Percentiles rank a stretch among this genome's conserved stretches.
These are phyloP conservation scores for Parietichytrium sp. DNA, from an alignment of 108 stramenopile genomes.

Conservation along the genomic window DNA sequence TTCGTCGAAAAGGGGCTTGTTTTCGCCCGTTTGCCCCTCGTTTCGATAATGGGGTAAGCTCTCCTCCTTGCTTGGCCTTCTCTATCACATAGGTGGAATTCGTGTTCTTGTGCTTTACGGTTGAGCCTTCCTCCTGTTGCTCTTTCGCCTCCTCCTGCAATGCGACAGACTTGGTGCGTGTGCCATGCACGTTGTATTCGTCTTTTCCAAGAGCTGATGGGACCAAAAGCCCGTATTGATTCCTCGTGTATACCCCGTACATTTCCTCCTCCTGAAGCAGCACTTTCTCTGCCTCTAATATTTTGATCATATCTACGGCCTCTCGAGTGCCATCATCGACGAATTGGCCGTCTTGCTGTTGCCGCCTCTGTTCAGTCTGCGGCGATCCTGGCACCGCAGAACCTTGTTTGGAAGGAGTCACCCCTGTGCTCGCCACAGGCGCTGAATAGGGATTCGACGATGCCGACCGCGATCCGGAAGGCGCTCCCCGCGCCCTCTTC, in stretches of 20 bases:
- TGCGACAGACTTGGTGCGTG: too few species aligned
- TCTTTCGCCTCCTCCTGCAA: too few species aligned
- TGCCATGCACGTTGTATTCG: neutral
- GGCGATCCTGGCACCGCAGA: neutral
- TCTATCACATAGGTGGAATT: slow-evolving; percentile 25
- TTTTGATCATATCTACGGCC: neutral
- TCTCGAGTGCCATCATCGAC: neutral
- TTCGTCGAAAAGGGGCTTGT: neutral
- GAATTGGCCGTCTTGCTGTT: too few species aligned
- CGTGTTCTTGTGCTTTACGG: too few species aligned
- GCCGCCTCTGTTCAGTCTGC: neutral
- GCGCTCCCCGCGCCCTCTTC: neutral
- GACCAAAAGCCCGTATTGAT: neutral
- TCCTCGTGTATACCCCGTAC: neutral
- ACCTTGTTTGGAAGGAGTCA: neutral
- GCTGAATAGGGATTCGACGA: neutral
- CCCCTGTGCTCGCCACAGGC: neutral
- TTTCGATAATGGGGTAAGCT: neutral
- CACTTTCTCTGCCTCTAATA: neutral
- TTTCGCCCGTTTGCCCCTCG: neutral
- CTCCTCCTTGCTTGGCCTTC: slow-evolving; percentile 27
- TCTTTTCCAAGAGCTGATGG: slow-evolving; percentile 18
- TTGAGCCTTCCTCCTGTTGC: too few species aligned
- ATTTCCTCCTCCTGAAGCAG: slow-evolving; percentile 21
- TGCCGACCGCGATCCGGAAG: neutral